These are phyloP conservation scores for Hemisphaericaspora xylofermentans DNA, from an alignment of 1,139 yeast genomes.

Conservation along the genomic window DNA sequence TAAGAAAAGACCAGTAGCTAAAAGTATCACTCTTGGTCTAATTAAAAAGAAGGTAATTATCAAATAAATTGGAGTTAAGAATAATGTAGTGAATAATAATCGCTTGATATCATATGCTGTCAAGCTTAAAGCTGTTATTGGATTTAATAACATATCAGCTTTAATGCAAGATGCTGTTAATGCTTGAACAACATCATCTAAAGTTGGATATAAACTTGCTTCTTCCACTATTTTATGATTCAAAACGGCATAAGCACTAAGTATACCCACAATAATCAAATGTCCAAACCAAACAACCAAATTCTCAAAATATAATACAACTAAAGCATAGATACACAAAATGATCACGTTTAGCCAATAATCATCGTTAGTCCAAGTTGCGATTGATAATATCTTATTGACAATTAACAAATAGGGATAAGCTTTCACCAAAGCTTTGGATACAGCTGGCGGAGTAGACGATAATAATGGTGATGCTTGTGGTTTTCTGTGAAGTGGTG, in stretches of 20 bases:
- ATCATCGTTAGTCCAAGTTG: constrained; percentile 93
- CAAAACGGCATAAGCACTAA: constrained; percentile 65
- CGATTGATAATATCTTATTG: constrained; percentile 64
- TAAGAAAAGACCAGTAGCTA: constrained; percentile 59
- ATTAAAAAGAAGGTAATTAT: constrained; percentile 64
- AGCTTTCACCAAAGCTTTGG: constrained; percentile 76
- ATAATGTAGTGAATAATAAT: constrained; percentile 76
- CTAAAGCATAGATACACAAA: constrained; percentile 54
- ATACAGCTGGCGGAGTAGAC: constrained; percentile 88
- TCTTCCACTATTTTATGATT: constrained; percentile 51
- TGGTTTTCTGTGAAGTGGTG: constrained; percentile 26
- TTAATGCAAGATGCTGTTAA: constrained; percentile 74
- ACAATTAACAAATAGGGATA: constrained; percentile 79
- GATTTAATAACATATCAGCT: constrained; percentile 73
- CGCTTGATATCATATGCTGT: constrained; percentile 79
- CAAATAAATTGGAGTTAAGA: constrained; percentile 81
- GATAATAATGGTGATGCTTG: constrained; percentile 65
- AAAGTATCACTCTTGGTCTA: constrained; percentile 67
- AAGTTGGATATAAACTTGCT: constrained; percentile 68
- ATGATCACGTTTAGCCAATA: constrained; percentile 71
- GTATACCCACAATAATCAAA: constrained; percentile 62
- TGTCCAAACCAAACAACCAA: constrained; percentile 81
- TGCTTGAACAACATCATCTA: constrained; percentile 85
- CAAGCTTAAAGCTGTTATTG: constrained; percentile 68
- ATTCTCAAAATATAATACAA: constrained; percentile 71